Conservation (phyloP, 2,329 filamentous ascomycete species). For the Aspergillus terreus region DNA sequence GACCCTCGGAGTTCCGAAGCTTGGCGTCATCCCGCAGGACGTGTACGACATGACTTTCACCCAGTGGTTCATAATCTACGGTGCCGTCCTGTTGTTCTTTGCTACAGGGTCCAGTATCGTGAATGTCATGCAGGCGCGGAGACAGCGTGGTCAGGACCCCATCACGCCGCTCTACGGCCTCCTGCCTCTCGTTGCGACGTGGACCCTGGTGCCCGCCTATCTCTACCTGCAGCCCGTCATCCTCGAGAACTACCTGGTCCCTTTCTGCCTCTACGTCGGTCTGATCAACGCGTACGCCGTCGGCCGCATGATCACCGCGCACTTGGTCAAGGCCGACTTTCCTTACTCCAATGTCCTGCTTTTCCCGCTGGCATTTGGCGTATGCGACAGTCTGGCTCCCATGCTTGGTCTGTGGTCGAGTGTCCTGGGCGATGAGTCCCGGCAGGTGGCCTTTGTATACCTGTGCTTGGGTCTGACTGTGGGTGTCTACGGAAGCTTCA, state of each 20-base stretch:
- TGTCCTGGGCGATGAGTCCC: slow-evolving; percentile 69
- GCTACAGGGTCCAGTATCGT: slow-evolving; percentile 71
- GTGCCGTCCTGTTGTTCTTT: slow-evolving; percentile 72
- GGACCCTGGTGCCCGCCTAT: slow-evolving; percentile 73
- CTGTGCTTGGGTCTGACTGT: slow-evolving; percentile 77
- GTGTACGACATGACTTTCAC: slow-evolving; percentile 82
- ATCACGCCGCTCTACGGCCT: slow-evolving; percentile 71
- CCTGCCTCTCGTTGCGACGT: slow-evolving; percentile 72
- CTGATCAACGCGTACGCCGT: slow-evolving; percentile 93
- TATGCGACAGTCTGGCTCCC: slow-evolving; percentile 77
- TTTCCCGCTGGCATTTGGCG: slow-evolving; percentile 71
- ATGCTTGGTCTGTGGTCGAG: slow-evolving; percentile 66
- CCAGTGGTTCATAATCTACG: slow-evolving; percentile 89
- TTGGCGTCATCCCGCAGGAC: slow-evolving; percentile 61
- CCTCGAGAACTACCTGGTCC: slow-evolving; percentile 76
- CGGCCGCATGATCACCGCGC: slow-evolving; percentile 91
- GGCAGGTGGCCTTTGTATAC: slow-evolving; percentile 90
- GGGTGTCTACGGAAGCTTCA: slow-evolving; percentile 95
- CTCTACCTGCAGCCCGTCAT: slow-evolving; percentile 82
- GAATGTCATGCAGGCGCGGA: slow-evolving; percentile 81
- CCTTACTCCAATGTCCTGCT: slow-evolving; percentile 86
- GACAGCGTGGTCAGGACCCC: slow-evolving; percentile 66
- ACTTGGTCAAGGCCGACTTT: slow-evolving; percentile 82
- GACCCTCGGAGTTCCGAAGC: slow-evolving; percentile 64
- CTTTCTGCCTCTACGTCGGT: slow-evolving; percentile 84